Percentiles rank a stretch among this genome's conserved stretches.
These are phyloP conservation scores for Ascoidea asiatica DNA, from an alignment of 805 yeast genomes.

Conservation along the genomic window DNA sequence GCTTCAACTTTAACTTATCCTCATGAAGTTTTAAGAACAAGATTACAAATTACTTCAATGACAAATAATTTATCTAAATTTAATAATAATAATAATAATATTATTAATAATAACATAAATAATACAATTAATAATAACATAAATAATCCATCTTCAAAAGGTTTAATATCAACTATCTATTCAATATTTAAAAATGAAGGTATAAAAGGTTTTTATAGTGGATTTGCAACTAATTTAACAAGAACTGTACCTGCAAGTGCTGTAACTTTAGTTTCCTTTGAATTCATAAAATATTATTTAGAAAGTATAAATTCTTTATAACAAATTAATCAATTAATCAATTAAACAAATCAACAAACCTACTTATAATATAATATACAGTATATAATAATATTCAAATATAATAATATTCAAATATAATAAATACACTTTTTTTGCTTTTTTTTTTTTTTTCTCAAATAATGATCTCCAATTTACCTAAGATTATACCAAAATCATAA, in stretches of 20 bases:
- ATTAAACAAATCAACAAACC: too few species aligned
- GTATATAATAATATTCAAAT: too few species aligned
- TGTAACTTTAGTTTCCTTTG: constrained; percentile 88
- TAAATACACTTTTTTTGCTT: too few species aligned
- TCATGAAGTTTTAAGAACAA: constrained; percentile 85
- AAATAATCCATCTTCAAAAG: too few species aligned
- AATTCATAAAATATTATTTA: constrained; percentile 52
- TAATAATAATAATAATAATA: background rate
- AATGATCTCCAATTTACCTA: background rate
- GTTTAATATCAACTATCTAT: constrained; percentile 19
- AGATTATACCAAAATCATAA: background rate
- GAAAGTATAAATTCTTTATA: constrained; percentile 9
- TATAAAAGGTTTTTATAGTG: constrained; percentile 72
- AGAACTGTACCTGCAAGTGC: constrained; percentile 94
- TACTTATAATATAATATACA: too few species aligned
- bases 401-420: too few species aligned
- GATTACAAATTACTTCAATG: constrained; percentile 54
- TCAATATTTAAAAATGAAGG: constrained; percentile 56
- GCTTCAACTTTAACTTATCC: constrained; percentile 89
- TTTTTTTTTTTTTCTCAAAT: too few species aligned
- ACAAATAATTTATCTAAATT: constrained; percentile 10
- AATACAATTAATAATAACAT: too few species aligned
- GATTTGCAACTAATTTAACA: constrained; percentile 72
- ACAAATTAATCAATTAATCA: background rate
- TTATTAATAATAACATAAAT: too few species aligned